Conservation (phyloP, 2,329 filamentous ascomycete genomes). For the Coniochaeta sp. region DNA sequence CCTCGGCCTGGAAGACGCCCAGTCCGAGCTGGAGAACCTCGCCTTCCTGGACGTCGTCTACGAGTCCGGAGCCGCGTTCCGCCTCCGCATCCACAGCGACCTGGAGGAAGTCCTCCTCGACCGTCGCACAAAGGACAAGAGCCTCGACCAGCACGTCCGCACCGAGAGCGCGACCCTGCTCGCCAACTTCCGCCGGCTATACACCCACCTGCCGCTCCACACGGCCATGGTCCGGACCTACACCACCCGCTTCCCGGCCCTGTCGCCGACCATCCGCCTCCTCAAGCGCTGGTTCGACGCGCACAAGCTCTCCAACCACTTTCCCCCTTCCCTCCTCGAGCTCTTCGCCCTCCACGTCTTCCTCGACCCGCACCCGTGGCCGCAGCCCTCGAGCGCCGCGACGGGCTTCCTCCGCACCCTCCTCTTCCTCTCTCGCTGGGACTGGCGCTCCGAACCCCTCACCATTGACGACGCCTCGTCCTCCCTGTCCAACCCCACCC, state of each 20-base stretch:
- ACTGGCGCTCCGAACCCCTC: slow-evolving; percentile 80
- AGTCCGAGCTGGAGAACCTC: slow-evolving; percentile 63
- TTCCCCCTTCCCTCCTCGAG: slow-evolving; percentile 77
- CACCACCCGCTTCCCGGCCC: slow-evolving; percentile 69
- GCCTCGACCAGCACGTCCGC: slow-evolving; percentile 54
- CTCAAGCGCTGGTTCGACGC: slow-evolving; percentile 83
- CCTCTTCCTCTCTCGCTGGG: slow-evolving; percentile 76
- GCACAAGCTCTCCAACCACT: slow-evolving; percentile 71
- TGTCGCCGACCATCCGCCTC: slow-evolving; percentile 77
- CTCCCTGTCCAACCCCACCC: neutral
- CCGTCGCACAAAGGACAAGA: slow-evolving; percentile 68
- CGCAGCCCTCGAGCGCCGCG: slow-evolving; percentile 65
- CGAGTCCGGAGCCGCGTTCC: slow-evolving; percentile 65
- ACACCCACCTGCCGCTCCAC: slow-evolving; percentile 66
- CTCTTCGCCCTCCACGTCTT: slow-evolving; percentile 74
- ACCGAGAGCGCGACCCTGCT: slow-evolving; percentile 66
- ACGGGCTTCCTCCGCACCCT: slow-evolving; percentile 79
- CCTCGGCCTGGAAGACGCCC: slow-evolving; percentile 74
- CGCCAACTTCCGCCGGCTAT: slow-evolving; percentile 62
- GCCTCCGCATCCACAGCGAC: slow-evolving; percentile 82
- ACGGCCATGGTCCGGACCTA: slow-evolving; percentile 75
- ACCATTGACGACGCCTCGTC: slow-evolving; percentile 68
- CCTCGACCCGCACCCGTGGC: slow-evolving; percentile 74
- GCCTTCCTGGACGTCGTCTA: slow-evolving; percentile 79
- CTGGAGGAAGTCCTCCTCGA: slow-evolving; percentile 76